Evolutionary conservation across 495 filamentous ascomycete genomes (phyloP).

Genomic region (Astrothelium subdiscretum): DNA sequence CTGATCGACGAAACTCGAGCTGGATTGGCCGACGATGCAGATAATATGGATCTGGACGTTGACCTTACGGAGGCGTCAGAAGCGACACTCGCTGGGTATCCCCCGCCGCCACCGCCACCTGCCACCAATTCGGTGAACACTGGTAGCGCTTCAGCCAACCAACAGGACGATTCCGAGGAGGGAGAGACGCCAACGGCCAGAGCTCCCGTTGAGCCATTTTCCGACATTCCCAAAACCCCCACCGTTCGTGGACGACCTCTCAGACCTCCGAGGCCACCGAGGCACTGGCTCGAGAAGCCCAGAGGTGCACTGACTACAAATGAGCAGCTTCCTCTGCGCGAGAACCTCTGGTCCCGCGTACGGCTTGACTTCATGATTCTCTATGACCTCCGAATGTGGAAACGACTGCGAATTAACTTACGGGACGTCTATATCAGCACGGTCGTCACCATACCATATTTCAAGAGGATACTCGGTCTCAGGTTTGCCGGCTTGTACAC

Average conservation of each 20-base stretch:
- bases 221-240: constrained; percentile 31
- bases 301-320: constrained; percentile 22
- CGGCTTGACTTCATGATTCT: constrained; percentile 91
- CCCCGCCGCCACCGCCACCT: constrained; percentile 54
- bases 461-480: constrained; percentile 91
- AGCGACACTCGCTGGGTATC: constrained; percentile 58
- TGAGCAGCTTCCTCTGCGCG: constrained; percentile 23
- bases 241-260: constrained; percentile 11
- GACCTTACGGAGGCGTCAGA: constrained; percentile 45
- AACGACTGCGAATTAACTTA: constrained; percentile 79
- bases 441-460: constrained; percentile 84
- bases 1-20: constrained; percentile 29
- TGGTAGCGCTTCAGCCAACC: not conserved
- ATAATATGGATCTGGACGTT: constrained; percentile 34
- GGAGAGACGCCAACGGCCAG: constrained; percentile 8
- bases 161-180: constrained; percentile 40
- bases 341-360: constrained; percentile 77
- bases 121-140: constrained; percentile 25
- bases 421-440: constrained; percentile 93
- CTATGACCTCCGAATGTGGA: constrained; percentile 95
- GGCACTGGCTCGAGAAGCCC: constrained; percentile 80
- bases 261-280: constrained; percentile 40
- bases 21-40: constrained; percentile 41
- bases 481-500: constrained; percentile 91
- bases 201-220: constrained; percentile 14